Evolutionary conservation across 352 stramenopile genomes (phyloP), one percentile per base, ranked within the genome.

Genomic region (Phytophthora sp.): DNA sequence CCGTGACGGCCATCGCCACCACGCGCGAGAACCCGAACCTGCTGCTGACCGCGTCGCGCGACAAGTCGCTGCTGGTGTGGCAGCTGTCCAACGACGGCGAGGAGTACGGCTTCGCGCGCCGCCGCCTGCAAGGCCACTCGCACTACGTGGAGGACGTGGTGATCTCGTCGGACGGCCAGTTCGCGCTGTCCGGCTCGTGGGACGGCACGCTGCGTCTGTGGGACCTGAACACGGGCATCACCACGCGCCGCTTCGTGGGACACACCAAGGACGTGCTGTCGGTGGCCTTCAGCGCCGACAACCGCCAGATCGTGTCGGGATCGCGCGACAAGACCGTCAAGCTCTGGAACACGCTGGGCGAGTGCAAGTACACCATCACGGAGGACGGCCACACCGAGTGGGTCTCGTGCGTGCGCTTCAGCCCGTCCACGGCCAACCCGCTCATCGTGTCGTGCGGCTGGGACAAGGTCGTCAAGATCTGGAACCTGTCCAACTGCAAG

Each of bases 401-500:
- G 98, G 98, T 99, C 48, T 99, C 96, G 59, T 99, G 98, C 79
- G 98, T 99, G 53, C 92, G 97, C 62, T 99, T 99, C 95, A 98
- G 92, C 65, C 98, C 98, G 43, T 97, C 88, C 53, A 97, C 96
- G 37, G 82, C 83, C 61, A 95, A 96, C 83, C 97, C 97, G 57
- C 79, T 99, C 42, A 99, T 99, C 72, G 98, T 99, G 32, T 99
- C 97, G 57, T 96, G 84, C 61, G 98, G 98, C 61, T 99, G 98
- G 97, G 98, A 99, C 87, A 98, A 98, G 81, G 88, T 99, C 35
- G 98, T 99, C 27, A 99, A 99, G 95, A 98, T 99, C 62, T 99
- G 98, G 97, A 97, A 97, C 82, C 62, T 97, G 35, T 96, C 91
- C 64, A 99, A 99, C 94, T 99, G 97, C 95, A 99, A 99, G 83